A percentile compares a stretch with the other conserved stretches of the same genome.
These are phyloP conservation scores for Trichoderma sp. DNA, from an alignment of 2,329 filamentous ascomycete genomes.

Conservation along the genomic window DNA sequence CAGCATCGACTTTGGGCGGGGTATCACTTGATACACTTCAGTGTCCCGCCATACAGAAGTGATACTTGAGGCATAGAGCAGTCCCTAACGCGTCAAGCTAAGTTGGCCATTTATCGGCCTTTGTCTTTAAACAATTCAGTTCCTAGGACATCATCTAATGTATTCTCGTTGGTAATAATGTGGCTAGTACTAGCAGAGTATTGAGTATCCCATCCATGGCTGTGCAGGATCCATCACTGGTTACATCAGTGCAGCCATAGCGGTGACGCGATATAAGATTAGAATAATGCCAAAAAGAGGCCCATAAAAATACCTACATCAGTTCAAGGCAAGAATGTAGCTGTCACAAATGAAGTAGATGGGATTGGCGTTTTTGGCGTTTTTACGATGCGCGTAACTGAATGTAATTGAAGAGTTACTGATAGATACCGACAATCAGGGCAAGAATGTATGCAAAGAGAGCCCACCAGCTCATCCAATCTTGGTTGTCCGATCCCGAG, in stretches of 20 bases:
- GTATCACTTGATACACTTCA: background rate
- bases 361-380: too few relatives aligned
- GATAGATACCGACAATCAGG: background rate
- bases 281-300: background rate
- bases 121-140: background rate
- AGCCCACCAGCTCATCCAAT: background rate
- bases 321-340: background rate
- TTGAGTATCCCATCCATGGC: background rate
- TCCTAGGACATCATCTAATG: background rate
- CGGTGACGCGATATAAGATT: background rate
- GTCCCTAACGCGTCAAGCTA: background rate
- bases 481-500: background rate
- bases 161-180: background rate
- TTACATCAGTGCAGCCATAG: background rate
- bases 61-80: background rate
- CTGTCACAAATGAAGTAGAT: background rate
- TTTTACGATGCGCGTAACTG: too few relatives aligned
- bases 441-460: background rate
- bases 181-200: background rate
- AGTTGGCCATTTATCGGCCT: background rate
- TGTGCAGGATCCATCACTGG: background rate
- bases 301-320: background rate
- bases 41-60: background rate
- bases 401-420: too few relatives aligned
- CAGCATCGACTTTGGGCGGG: background rate